phyloP scores from a whole-genome alignment of 2,329 filamentous ascomycete species.

The Scolecobasidium constrictum region DNA sequence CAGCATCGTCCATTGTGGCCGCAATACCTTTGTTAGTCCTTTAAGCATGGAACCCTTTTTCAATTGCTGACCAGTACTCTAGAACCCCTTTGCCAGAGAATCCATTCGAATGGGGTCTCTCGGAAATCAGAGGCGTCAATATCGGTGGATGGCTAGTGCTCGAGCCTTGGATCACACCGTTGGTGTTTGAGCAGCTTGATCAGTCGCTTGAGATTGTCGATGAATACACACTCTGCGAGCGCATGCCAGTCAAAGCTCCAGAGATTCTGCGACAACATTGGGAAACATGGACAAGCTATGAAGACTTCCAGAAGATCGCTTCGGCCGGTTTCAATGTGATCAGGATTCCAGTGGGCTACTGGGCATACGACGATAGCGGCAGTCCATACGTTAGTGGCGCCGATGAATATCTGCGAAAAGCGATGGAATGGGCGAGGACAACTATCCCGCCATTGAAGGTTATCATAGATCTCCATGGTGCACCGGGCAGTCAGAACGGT shows the following conservation, averaged over 20 bases:
- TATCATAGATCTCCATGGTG: constrained; percentile 49
- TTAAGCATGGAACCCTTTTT: too few species aligned
- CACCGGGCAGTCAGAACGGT: constrained; percentile 47
- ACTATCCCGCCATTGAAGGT: constrained; percentile 37
- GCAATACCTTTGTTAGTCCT: too few species aligned
- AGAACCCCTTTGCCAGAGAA: too few species aligned
- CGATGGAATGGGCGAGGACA: constrained; percentile 45
- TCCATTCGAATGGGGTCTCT: constrained; percentile 40
- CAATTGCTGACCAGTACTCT: too few species aligned
- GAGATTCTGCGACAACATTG: constrained; percentile 37
- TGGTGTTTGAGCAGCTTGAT: constrained; percentile 34
- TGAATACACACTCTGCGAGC: constrained; percentile 40
- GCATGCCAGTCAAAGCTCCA: constrained; percentile 33
- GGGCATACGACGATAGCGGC: constrained; percentile 43
- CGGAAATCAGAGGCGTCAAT: constrained; percentile 41
- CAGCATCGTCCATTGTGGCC: too few species aligned
- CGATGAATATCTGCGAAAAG: constrained; percentile 42
- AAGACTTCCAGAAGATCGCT: constrained; percentile 46
- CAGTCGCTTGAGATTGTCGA: constrained; percentile 30
- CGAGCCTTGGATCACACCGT: constrained; percentile 48
- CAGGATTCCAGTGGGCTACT: constrained; percentile 48
- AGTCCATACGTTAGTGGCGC: constrained; percentile 42
- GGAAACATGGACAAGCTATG: constrained; percentile 38
- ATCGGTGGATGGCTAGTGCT: constrained; percentile 41
- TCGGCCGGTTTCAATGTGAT: constrained; percentile 48